Evolutionary conservation across 1,284 basidiomycete species (phyloP).

Genomic region (Marasmius fiardii): DNA sequence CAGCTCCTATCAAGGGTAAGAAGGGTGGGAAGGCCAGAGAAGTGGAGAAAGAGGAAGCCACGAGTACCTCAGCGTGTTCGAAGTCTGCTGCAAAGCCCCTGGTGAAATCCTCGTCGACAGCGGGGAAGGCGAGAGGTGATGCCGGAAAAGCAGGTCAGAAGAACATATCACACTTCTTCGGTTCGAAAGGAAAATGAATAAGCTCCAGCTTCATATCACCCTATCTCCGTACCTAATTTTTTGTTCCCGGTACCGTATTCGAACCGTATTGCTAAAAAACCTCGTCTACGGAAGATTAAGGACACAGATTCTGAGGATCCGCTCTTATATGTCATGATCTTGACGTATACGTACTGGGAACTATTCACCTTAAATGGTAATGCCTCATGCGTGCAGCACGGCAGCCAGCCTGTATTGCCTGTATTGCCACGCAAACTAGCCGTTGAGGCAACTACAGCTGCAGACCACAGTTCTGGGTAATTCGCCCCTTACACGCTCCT

Average conservation of each 20-base stretch:
- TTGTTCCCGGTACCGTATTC: too few species aligned
- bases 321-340: too few species aligned
- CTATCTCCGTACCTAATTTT: too few species aligned
- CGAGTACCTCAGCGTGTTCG: background rate
- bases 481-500: background rate
- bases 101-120: constrained; percentile 2
- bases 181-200: constrained; percentile 9
- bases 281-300: too few species aligned
- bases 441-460: background rate
- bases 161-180: constrained; percentile 11
- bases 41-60: constrained; percentile 14
- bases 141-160: background rate
- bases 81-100: constrained; percentile 3
- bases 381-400: too few species aligned
- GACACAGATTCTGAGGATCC: too few species aligned
- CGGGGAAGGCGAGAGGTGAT: background rate
- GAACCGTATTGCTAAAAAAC: too few species aligned
- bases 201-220: too few species aligned
- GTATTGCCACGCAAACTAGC: too few species aligned
- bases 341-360: too few species aligned
- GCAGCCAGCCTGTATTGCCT: too few species aligned
- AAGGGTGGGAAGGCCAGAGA: constrained; percentile 24
- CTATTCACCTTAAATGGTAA: too few species aligned
- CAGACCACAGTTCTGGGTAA: background rate
- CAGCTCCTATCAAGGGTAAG: constrained; percentile 22